phyloP scores from a whole-genome alignment of 177 flowering plant genomes.

The Vitis hybrid region DNA sequence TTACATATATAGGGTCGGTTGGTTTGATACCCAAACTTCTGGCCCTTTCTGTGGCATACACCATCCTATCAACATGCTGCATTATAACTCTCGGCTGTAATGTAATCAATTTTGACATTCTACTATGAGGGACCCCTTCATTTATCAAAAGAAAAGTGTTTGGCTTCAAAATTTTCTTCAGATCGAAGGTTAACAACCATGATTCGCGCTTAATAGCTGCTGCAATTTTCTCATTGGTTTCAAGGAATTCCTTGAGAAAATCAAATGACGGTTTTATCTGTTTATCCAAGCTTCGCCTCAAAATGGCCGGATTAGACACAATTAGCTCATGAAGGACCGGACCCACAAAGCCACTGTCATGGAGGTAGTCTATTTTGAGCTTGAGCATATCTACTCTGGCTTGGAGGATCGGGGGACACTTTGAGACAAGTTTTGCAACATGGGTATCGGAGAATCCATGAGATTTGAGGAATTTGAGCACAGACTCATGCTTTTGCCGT shows the following conservation, averaged over 20 bases:
- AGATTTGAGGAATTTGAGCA: conserved; percentile 15
- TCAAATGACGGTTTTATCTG: conserved; percentile 17
- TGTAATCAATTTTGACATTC: conserved; percentile 3
- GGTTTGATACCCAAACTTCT: conserved; percentile 10
- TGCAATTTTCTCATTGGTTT: conserved; percentile 5
- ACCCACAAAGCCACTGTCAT: conserved; percentile 17
- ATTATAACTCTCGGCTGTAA: conserved; percentile 4
- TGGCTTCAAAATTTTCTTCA: conserved; percentile 1
- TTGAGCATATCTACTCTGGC: conserved; percentile 3
- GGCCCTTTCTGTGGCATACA: neutral
- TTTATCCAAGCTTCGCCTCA: conserved; percentile 5
- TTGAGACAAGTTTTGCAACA: conserved; percentile 14
- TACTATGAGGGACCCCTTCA: conserved; percentile 13
- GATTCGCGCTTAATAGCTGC: conserved; percentile 7
- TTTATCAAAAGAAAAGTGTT: conserved; percentile 11
- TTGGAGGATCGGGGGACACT: conserved; percentile 7
- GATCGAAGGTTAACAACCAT: conserved; percentile 5
- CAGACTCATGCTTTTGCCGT: conserved; percentile 5
- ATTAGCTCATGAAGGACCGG: conserved; percentile 9
- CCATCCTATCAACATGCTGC: conserved; percentile 11
- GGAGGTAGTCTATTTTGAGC: conserved; percentile 8
- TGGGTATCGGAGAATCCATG: conserved; percentile 17
- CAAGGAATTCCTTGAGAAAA: conserved; percentile 10
- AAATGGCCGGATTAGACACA: conserved; percentile 7
- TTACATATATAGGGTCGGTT: neutral